Base-by-base conservation (phyloP, 2,329 filamentous ascomycete genomes). In the Herpotrichia juniperi region DNA sequence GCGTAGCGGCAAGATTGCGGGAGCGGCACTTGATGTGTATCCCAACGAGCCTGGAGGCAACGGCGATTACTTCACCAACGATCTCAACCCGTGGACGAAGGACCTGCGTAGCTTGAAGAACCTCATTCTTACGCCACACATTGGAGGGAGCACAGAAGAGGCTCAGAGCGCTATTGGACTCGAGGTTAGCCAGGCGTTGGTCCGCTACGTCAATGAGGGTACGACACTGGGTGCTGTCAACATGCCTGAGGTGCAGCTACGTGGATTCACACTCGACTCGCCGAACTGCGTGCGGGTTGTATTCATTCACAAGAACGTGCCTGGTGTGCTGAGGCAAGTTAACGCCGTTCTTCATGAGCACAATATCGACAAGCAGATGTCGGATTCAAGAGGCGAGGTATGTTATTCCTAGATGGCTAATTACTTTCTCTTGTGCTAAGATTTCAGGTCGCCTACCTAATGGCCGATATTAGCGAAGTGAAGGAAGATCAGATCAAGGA, bases 281-380 rank as follows among this genome's bases (percentile, higher is more conserved):
- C 85, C 89, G 21, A 87, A 96, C 72, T 89, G 94, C 73, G 92
- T 93, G 49, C 88, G 94, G 81, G 84, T 97, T 59, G 93, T 97
- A 68, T 99, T 93, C 76, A 96, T 99, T 64, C 94, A 99, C 79
- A 89, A 89, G 76, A 99, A 99, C 77, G 86, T 97, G 19, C 94
- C 94, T 42, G 94, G 94, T 81, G 94, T 99, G 57, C 81, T 99
- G 74, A 86, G 92, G 69, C 91, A 88, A 79, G 94, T 99, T 61
- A 99, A 99, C 81, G 90, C 94, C 68, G 91, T 97, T 57, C 83
- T 99, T 42, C 90, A 89, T 37, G 87, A 96, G 68, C 93, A 99
- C 81, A 99, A 99, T 74, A 93, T 99, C 64, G 93, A 97, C 79
- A 97, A 97, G 82, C 94, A 99, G 78, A 97, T 96, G 80, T 94